Base-by-base conservation (phyloP, 805 yeast genomes). In the Suhomyces prunicola region DNA sequence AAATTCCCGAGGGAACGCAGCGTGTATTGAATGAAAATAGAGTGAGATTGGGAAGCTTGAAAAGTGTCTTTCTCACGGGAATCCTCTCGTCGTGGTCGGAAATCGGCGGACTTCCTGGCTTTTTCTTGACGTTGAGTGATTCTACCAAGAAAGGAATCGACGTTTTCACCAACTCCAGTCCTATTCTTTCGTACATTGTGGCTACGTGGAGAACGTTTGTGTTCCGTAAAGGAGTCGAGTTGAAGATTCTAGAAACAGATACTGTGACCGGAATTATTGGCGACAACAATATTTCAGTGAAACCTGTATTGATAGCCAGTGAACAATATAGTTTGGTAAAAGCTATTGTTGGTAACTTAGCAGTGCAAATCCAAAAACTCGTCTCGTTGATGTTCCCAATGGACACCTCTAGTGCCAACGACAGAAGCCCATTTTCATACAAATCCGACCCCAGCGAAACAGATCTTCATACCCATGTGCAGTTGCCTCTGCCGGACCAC, bases 41-140 rank as follows among this genome's bases (percentile, higher is more conserved):
- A 45, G 65, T 85, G 24, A 76, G 79, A 46, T 68, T 88, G 12
- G 77, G 85, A 1, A 85, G 81, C 56, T 68, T 90, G 31, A 77
- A 80, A 47, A 81, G 84, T 36, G 72, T 93, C 4, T 92, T 89
- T 61, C 63, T 94, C 4, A 85, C 97, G 0, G 99, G 99, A 2
- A 73, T 73, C n/a, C 56, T 88, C 9, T 56, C 65, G 19, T 69
- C 79, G 50, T 93, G 97, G 97, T 67, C 79, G 5, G 78, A 86
- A n/a, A 71, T 90, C 2, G 90, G 96, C n/a, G 99, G 99, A 0
- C 68, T 93, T 6, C 97, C 98, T 0, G 99, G 99, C 0, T 71
- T 90, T 61, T 81, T 93, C 47, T 71, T 93, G 48, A 90, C 97
- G 0, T 76, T 88, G 12, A 84, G 89, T 52, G 97, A 90, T 60